Base-by-base conservation (phyloP, 169 alveolate genomes). In the Cryptosporidium ryanae region DNA sequence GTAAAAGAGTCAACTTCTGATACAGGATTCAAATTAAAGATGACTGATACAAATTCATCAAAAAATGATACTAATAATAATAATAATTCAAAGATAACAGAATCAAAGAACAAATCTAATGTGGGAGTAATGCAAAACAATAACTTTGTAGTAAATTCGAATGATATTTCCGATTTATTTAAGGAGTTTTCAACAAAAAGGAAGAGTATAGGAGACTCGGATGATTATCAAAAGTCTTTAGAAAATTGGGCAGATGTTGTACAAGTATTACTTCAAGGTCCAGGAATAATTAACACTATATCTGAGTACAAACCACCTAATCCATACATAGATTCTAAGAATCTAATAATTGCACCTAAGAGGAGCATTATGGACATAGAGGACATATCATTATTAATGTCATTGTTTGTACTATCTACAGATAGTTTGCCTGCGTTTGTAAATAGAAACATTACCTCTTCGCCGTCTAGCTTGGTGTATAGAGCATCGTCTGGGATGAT, bases 211-310 rank as follows among this genome's bases (percentile, higher is more conserved):
- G 59, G 18, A 8, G 87, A 59, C 46, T 38, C 50, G 46, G 44
- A 29, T 23, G 64, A 61, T 23, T 61, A 76, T 48, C 55, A 65
- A 18, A 55, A 43, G n/a, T 76, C 38, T 25, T 61, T 59, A 1
- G 87, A 76, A 25, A 61, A 61, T 21, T 76, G 87, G 87, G 87
- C 87, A 10, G 87, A 76, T 13, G 59, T 61, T n/a, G 87, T 76
- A 25, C 87, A 76, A 17, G 87, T 76, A 44, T 59, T 76, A 15
- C 64, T 76, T 32, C 87, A 76, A 44, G 87, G 87, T 12, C 87
- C 87, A 18, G 87, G 87, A 13, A 76, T 76, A 38, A 48, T 76
- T 61, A 55, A 55, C 17, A 76, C 68, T 23, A 55, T 29, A 46
- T 46, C 63, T 18, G 87, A 76, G 21, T 59, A 34, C 18, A 32